phyloP scores from a whole-genome alignment of 2,329 filamentous ascomycete species.

The Hymenoscyphus occultus region DNA sequence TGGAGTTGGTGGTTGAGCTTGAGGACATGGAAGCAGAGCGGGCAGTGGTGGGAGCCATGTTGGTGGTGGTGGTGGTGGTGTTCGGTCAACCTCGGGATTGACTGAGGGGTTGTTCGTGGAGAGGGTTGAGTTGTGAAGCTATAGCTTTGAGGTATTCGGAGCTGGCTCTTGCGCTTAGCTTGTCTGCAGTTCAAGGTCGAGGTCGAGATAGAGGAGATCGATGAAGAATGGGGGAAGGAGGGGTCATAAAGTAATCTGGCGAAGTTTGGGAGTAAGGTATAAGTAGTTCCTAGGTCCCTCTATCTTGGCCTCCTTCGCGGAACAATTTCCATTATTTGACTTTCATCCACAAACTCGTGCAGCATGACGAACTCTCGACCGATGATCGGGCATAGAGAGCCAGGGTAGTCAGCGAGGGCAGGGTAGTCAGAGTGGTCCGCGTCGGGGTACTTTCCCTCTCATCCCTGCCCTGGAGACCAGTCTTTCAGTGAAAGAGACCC shows the following conservation, averaged over 20 bases:
- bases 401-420: no score
- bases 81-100: not conserved
- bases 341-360: slow-evolving; percentile 23
- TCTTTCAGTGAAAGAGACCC: not conserved
- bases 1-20: slow-evolving; percentile 27
- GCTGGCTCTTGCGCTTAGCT: not conserved
- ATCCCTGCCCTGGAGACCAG: not conserved
- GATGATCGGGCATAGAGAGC: slow-evolving; percentile 27
- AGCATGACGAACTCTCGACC: slow-evolving; percentile 21
- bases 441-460: slow-evolving; percentile 14
- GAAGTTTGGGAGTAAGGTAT: slow-evolving; percentile 22
- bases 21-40: slow-evolving; percentile 32
- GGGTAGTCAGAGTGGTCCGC: slow-evolving; percentile 13
- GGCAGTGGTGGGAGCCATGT: slow-evolving; percentile 30
- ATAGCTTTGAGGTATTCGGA: slow-evolving; percentile 6
- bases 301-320: slow-evolving; percentile 16
- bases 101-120: slow-evolving; percentile 3
- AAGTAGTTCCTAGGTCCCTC: slow-evolving; percentile 17
- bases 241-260: slow-evolving; percentile 23
- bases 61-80: slow-evolving; percentile 3
- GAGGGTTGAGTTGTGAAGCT: slow-evolving; percentile 1
- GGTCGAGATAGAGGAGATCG: not conserved
- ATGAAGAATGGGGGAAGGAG: slow-evolving; percentile 19
- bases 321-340: slow-evolving; percentile 28
- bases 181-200: no score